These are phyloP conservation scores for Exserohilum rostratum DNA, from an alignment of 2,329 filamentous ascomycete species.

Conservation along the genomic window DNA sequence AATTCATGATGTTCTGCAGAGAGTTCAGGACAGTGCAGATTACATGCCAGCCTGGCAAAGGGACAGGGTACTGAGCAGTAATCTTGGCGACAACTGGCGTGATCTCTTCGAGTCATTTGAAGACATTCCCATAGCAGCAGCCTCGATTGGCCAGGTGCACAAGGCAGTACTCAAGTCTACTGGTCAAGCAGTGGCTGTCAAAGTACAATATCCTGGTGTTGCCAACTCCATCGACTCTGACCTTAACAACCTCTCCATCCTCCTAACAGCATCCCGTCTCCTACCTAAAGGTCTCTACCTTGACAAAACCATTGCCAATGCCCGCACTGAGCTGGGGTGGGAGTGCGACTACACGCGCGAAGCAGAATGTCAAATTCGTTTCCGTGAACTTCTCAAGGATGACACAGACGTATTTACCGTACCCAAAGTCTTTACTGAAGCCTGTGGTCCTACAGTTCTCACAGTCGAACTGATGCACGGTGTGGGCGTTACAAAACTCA, in stretches of 20 bases:
- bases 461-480: slow-evolving; percentile 94
- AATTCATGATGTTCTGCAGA: slow-evolving; percentile 87
- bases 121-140: slow-evolving; percentile 89
- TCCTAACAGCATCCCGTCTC: slow-evolving; percentile 87
- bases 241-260: slow-evolving; percentile 87
- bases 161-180: slow-evolving; percentile 78
- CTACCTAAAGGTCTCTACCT: slow-evolving; percentile 91
- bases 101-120: slow-evolving; percentile 83
- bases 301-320: slow-evolving; percentile 96
- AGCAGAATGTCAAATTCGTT: slow-evolving; percentile 78
- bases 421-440: slow-evolving; percentile 76
- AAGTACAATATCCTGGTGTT: slow-evolving; percentile 96
- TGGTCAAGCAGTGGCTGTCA: slow-evolving; percentile 82
- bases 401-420: slow-evolving; percentile 78
- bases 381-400: slow-evolving; percentile 75
- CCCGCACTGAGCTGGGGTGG: slow-evolving; percentile 89
- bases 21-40: slow-evolving; percentile 94
- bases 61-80: slow-evolving; percentile 77
- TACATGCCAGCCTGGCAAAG: slow-evolving; percentile 97
- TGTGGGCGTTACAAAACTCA: slow-evolving; percentile 80
- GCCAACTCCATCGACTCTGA: slow-evolving; percentile 96
- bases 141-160: slow-evolving; percentile 97
- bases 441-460: slow-evolving; percentile 82
- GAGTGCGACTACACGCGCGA: slow-evolving; percentile 96
- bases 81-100: slow-evolving; percentile 84